These are phyloP conservation scores for Pestalotiopsis sp. DNA, from an alignment of 2,329 filamentous ascomycete genomes.

Conservation along the genomic window DNA sequence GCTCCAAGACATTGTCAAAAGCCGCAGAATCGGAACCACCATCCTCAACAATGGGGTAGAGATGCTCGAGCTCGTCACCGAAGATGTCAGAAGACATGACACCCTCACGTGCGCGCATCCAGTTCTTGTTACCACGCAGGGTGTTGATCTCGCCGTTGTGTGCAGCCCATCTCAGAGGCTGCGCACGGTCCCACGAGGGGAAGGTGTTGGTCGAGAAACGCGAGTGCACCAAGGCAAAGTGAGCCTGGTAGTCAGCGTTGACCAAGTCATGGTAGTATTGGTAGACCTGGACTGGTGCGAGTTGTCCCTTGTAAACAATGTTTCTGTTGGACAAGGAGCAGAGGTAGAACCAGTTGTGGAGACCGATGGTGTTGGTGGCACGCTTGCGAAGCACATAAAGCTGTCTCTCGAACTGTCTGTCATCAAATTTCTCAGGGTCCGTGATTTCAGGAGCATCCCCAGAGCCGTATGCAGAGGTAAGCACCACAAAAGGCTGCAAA, in stretches of 20 bases:
- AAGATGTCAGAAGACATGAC: constrained; percentile 92
- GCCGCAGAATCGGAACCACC: constrained; percentile 96
- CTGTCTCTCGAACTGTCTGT: constrained; percentile 86
- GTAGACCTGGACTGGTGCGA: constrained; percentile 93
- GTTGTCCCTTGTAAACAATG: constrained; percentile 98
- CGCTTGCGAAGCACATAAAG: constrained; percentile 94
- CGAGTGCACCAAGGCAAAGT: constrained; percentile 95
- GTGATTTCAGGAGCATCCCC: constrained; percentile 78
- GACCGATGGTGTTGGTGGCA: constrained; percentile 88
- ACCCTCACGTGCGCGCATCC: constrained; percentile 97
- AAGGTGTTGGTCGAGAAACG: constrained; percentile 99
- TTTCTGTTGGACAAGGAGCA: constrained; percentile 97
- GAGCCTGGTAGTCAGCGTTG: constrained; percentile 94
- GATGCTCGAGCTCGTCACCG: constrained; percentile 83
- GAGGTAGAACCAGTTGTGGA: constrained; percentile 98
- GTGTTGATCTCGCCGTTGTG: constrained; percentile 99
- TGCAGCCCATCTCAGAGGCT: constrained; percentile 93
- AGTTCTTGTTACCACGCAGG: constrained; percentile 97
- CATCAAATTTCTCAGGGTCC: constrained; percentile 81
- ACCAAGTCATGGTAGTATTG: constrained; percentile 97
- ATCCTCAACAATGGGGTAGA: constrained; percentile 95
- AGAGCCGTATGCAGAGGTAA: constrained; percentile 81
- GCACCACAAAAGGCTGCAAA: constrained; percentile 91
- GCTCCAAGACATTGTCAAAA: constrained; percentile 94
- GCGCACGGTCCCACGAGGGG: constrained; percentile 96